Evolutionary conservation across 192 early-diverging fungal species (phyloP).

Genomic region (Umbelopsis isabellina): DNA sequence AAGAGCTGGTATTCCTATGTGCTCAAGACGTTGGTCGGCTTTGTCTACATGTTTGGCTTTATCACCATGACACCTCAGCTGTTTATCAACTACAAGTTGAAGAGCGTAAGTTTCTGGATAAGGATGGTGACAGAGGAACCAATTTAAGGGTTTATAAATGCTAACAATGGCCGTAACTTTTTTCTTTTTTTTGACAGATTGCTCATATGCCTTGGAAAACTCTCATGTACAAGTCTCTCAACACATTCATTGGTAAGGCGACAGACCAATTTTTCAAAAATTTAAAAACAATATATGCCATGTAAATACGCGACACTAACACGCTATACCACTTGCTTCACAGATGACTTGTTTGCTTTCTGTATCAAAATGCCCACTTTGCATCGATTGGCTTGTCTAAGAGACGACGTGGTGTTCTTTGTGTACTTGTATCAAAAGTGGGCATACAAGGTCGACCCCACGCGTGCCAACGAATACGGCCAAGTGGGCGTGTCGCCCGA

Average conservation of each 20-base stretch:
- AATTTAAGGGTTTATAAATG: neutral
- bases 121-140: too few relatives aligned
- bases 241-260: slow-evolving; percentile 57
- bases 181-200: slow-evolving; percentile 69
- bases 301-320: neutral
- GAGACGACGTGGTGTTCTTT: slow-evolving; percentile 88
- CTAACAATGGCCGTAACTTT: neutral
- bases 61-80: slow-evolving; percentile 87
- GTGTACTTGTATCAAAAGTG: slow-evolving; percentile 86
- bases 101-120: slow-evolving; percentile 48
- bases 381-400: slow-evolving; percentile 81
- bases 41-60: slow-evolving; percentile 88
- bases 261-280: too few relatives aligned
- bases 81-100: slow-evolving; percentile 90
- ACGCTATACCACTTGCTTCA: neutral
- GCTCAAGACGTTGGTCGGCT: slow-evolving; percentile 82
- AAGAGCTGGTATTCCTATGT: slow-evolving; percentile 94
- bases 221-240: slow-evolving; percentile 86
- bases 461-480: slow-evolving; percentile 89
- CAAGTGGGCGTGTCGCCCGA: slow-evolving; percentile 59
- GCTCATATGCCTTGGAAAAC: slow-evolving; percentile 96
- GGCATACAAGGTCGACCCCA: slow-evolving; percentile 81
- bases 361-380: slow-evolving; percentile 93
- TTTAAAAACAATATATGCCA: too few relatives aligned
- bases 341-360: slow-evolving; percentile 91